Base-by-base conservation (phyloP, 1,284 basidiomycete genomes). In the Naganishia albida region DNA sequence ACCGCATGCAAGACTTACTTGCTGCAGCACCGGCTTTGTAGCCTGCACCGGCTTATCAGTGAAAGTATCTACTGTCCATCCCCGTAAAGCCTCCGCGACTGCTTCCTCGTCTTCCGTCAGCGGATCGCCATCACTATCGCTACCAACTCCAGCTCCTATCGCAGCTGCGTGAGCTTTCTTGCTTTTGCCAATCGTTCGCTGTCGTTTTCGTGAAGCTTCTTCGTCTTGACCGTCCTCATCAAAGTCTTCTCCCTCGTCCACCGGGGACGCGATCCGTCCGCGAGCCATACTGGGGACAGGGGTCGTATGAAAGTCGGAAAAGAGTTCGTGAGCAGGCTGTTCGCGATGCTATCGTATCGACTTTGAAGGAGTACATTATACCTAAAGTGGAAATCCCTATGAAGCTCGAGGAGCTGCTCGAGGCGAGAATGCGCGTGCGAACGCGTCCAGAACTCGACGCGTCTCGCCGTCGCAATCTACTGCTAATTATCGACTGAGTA, bases 71-170 rank as follows among this genome's bases (percentile, higher is more conserved):
- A 52, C 34, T 15, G 60, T 62, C 49, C 49, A 62, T 3, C 60
- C 60, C 13, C 60, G 60, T 20, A 62, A 25, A 0, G 60, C 42
- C 23, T 39, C 60, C 25, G 39, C 28, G 3, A 43, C 40, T 34
- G 49, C 60, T 18, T 62, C 49, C 26, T 62, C 60, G 44, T 62
- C 28, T 12, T 62, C 60, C 10, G 28, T 50, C 34, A 49, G 26
- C 2, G n/a, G 28, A 25, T 60, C 56, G 7, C 60, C 42, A 6
- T 62, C 60, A 44, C 60, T 62, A 26, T 62, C 60, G 38, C 60
- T 62, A 7, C 56, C 56, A 13, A 28, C 40, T 38, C 13, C 40
- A 38, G 10, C 34, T 2, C 20, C 30, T 12, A 18, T 34, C 12
- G 46, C 34, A 10, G 56, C 20, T 23, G 46, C 42, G 13, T 23